Evolutionary conservation across 306 rosid species (phyloP), one percentile per base, ranked within the genome.

Genomic region (Medicago truncatula): DNA sequence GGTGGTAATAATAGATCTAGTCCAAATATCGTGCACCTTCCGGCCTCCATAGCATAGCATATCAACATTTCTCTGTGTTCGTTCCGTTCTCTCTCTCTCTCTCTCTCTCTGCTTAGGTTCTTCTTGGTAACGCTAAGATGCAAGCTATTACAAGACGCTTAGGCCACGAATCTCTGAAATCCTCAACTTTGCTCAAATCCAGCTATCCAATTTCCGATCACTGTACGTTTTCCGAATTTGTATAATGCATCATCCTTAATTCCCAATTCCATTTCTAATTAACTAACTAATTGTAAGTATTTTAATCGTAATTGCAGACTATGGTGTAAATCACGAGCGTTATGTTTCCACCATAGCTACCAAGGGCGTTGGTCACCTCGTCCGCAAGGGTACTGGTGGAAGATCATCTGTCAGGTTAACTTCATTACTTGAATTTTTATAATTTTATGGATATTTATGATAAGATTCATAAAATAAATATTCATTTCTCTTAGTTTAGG

Each of bases 311-410:
- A 49, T 76, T 80, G 67, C 67, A 96, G 99, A 79, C 64, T 87
- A 81, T 84, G 97, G 88, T 64, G 83, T 73, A 78, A 91, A 90
- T 79, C 92, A 80, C 50, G 83, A 91, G 9, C 91, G 91, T 28
- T 83, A 31, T 79, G 96, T 76, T 31, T 92, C 99, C 25, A 84
- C 87, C 53, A 74, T 96, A 62, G 87, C 98, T 49, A 67, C 91
- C 23, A 87, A 88, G 86, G 99, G 97, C 40, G 91, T 77, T 6
- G 98, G 99, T 5, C 92, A 89, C 88, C 88, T 92, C 36, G 88
- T 96, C 57, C 93, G 97, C 83, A 96, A 92, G 93, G 99, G 99
- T 76, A 96, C 99, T 1, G 99, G 99, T 70, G 99, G 99, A 68
- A 88, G 99, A 83, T 96, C 99, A 9, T 96, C 99, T 38, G 99